These are phyloP conservation scores for Hsuehochloa calcarea DNA, from an alignment of 176 grass and related monocot genomes.

Conservation along the genomic window DNA sequence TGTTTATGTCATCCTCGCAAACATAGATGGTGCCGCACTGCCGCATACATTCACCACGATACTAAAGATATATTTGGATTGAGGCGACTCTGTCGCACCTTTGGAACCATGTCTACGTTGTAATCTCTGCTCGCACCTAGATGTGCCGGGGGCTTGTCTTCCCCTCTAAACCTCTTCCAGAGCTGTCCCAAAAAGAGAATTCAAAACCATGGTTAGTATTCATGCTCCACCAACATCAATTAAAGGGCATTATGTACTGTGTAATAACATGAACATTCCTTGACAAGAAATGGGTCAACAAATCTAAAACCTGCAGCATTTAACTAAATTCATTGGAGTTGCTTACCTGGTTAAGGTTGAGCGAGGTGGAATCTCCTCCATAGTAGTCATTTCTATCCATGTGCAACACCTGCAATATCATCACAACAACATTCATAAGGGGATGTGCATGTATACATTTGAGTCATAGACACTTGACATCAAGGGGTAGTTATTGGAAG, in stretches of 20 bases:
- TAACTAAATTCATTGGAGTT: constrained; percentile 1
- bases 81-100: constrained; percentile 40
- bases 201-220: constrained; percentile 14
- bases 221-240: background rate
- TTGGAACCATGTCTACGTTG: constrained; percentile 96
- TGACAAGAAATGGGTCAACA: constrained; percentile 8
- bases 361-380: constrained; percentile 87
- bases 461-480: background rate
- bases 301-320: background rate
- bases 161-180: constrained; percentile 90
- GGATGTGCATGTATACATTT: background rate
- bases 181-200: constrained; percentile 49
- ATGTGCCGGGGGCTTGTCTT: constrained; percentile 76
- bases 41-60: background rate
- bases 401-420: constrained; percentile 71
- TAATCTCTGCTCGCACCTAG: constrained; percentile 89
- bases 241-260: background rate
- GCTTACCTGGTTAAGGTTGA: constrained; percentile 82
- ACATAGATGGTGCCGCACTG: background rate
- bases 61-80: constrained; percentile 28
- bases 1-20: background rate
- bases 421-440: background rate
- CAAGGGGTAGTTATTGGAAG: background rate
- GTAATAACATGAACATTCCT: background rate
- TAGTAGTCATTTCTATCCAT: constrained; percentile 98